A percentile compares a stretch with the other conserved stretches of the same genome.
Conservation (phyloP, 2,329 filamentous ascomycete species). For the Diplocarpon rosae region DNA sequence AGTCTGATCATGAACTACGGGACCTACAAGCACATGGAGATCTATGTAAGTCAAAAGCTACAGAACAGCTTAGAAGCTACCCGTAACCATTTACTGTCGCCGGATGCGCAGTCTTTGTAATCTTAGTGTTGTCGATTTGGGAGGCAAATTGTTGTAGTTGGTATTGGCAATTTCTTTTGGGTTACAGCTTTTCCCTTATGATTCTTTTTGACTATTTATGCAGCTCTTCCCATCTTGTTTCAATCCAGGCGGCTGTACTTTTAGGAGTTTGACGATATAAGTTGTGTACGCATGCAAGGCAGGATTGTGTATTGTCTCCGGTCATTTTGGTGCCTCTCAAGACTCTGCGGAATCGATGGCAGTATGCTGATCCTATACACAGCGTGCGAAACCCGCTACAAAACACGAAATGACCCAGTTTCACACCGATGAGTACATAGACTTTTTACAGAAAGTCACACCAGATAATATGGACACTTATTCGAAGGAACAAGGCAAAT, state of each 20-base stretch:
- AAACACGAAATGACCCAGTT: slow-evolving; percentile 88
- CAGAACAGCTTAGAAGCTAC: background rate
- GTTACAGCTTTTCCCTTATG: background rate
- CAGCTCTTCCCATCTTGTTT: too few species aligned
- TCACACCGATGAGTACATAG: slow-evolving; percentile 90
- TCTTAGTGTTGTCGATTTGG: background rate
- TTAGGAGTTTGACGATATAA: too few species aligned
- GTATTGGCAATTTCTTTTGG: background rate
- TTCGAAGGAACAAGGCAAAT: slow-evolving; percentile 80
- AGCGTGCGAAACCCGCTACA: slow-evolving; percentile 79
- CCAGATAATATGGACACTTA: slow-evolving; percentile 98
- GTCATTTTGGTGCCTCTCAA: too few species aligned
- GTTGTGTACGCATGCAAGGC: background rate
- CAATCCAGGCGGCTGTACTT: too few species aligned
- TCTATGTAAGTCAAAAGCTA: slow-evolving; percentile 55
- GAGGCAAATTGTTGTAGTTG: too few species aligned
- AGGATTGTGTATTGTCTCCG: background rate
- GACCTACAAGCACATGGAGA: slow-evolving; percentile 83
- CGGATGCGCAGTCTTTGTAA: background rate
- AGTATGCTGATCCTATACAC: slow-evolving; percentile 6
- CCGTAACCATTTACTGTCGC: background rate
- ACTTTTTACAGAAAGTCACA: slow-evolving; percentile 89
- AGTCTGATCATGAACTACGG: slow-evolving; percentile 72
- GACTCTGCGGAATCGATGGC: background rate
- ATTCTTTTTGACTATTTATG: too few species aligned